phyloP scores from a whole-genome alignment of 768 basidiomycete genomes.

The Kwoniella pini region DNA sequence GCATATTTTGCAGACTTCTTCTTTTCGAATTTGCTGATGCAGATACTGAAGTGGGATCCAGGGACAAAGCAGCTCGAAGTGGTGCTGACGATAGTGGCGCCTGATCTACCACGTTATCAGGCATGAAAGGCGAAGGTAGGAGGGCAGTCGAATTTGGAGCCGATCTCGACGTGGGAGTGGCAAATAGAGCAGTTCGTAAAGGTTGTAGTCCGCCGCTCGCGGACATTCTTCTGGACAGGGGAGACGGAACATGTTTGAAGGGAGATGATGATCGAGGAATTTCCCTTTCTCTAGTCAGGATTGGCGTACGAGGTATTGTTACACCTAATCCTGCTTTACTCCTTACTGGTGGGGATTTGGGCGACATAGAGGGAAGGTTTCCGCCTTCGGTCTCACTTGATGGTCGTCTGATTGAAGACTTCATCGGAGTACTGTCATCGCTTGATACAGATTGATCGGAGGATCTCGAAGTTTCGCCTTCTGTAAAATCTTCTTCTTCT shows the following conservation, averaged over 20 bases:
- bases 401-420: background rate
- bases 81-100: background rate
- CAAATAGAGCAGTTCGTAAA: slow-evolving; percentile 6
- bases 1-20: slow-evolving; percentile 42
- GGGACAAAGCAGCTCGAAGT: slow-evolving; percentile 1
- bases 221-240: slow-evolving; percentile 11
- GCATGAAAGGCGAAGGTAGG: slow-evolving; percentile 15
- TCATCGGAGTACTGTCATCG: background rate
- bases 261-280: slow-evolving; percentile 5
- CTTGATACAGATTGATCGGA: slow-evolving; percentile 1
- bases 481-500: slow-evolving; percentile 17
- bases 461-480: background rate
- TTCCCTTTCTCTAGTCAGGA: slow-evolving; percentile 1
- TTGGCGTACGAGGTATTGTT: slow-evolving; percentile 9
- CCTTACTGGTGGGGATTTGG: background rate
- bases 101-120: background rate
- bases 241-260: slow-evolving; percentile 12
- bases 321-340: background rate
- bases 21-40: slow-evolving; percentile 32
- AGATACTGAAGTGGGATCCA: background rate
- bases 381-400: background rate
- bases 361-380: background rate
- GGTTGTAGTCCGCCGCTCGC: slow-evolving; percentile 12
- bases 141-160: background rate
- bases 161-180: slow-evolving; percentile 6